These are phyloP conservation scores for Ceratobasidium sp. DNA, from an alignment of 1,284 basidiomycete genomes.

Conservation along the genomic window DNA sequence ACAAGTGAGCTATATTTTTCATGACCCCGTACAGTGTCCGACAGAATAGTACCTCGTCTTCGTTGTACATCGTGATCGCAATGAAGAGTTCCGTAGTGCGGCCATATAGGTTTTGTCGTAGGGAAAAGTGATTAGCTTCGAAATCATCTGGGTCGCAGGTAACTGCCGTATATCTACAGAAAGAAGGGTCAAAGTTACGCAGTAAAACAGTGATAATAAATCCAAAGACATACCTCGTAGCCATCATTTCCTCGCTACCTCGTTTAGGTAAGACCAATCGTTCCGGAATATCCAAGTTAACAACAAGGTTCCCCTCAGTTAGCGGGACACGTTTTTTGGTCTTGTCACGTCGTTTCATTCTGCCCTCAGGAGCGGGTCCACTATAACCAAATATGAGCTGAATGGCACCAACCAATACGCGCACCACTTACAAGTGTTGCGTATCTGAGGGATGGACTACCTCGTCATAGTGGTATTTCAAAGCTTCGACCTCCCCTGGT, in stretches of 20 bases:
- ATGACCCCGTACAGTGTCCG: constrained; percentile 96
- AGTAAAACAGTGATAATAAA: background rate
- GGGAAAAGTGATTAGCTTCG: constrained; percentile 77
- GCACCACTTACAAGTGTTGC: constrained; percentile 36
- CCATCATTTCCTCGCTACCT: constrained; percentile 83
- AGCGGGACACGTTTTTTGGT: constrained; percentile 73
- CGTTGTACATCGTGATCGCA: constrained; percentile 96
- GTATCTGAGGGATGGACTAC: constrained; percentile 32
- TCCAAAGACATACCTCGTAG: constrained; percentile 65
- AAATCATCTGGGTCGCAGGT: constrained; percentile 96
- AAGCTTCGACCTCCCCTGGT: constrained; percentile 28
- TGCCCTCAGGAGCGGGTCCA: constrained; percentile 82
- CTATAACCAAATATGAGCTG: constrained; percentile 11
- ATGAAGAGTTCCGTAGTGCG: constrained; percentile 92
- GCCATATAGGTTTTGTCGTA: constrained; percentile 82
- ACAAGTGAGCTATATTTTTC: constrained; percentile 80
- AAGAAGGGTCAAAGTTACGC: background rate
- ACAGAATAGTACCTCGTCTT: constrained; percentile 92
- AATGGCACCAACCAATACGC: background rate
- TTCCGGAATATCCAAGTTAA: constrained; percentile 84
- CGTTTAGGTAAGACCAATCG: constrained; percentile 77
- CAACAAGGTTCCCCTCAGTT: constrained; percentile 84
- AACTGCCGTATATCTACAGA: constrained; percentile 71
- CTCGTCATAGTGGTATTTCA: constrained; percentile 39
- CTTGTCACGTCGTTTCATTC: constrained; percentile 75